Base-by-base conservation (phyloP, 768 basidiomycete genomes). In the Amanita inopinata region DNA sequence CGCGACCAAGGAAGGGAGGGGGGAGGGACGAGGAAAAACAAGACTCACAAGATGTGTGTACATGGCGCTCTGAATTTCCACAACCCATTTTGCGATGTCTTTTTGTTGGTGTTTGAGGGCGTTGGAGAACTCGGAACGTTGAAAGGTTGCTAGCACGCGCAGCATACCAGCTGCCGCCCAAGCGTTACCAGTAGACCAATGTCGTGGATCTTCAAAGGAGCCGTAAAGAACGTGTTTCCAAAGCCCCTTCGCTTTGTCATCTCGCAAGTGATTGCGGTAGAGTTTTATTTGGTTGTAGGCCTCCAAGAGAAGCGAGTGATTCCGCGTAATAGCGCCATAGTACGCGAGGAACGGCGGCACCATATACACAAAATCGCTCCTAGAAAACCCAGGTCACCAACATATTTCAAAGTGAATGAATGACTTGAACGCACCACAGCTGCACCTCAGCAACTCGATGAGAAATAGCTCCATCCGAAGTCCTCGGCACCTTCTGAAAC, bases 111-210 rank as follows among this genome's bases (percentile, higher is more conserved):
- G 60, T 38, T 65, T 54, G 46, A 87, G 58, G 5, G 59, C 54
- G 22, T 62, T 62, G 1, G 70, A 63, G 47, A 66, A 86, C 37
- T 69, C 61, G 0, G 84, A 84, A 23, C 73, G 62, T 49, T 73
- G 65, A 45, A 90, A 80, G 1, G 86, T 90, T 2, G 74, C 78
- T 0, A 84, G 65, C 2, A 92, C 90, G 4, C 90, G 79, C 7
- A 87, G 64, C 73, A 90, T 90, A 1, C 91, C 90, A 12, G 78
- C 83, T 0, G 87, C 86, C 0, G 84, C 91, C 91, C 91, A 94
- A 2, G 67, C 90, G 44, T 92, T 91, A 80, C 83, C 83, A 3
- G 88, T 88, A 1, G 83, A 74, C 87, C 86, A 92, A 52, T 83
- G 80, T 0, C 86, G 85, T 3, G 61, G 51, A 50, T 92, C 88